A percentile compares a stretch with the other conserved stretches of the same genome.
phyloP scores from a whole-genome alignment of 768 basidiomycete genomes.

The Leccinum uliginosum region DNA sequence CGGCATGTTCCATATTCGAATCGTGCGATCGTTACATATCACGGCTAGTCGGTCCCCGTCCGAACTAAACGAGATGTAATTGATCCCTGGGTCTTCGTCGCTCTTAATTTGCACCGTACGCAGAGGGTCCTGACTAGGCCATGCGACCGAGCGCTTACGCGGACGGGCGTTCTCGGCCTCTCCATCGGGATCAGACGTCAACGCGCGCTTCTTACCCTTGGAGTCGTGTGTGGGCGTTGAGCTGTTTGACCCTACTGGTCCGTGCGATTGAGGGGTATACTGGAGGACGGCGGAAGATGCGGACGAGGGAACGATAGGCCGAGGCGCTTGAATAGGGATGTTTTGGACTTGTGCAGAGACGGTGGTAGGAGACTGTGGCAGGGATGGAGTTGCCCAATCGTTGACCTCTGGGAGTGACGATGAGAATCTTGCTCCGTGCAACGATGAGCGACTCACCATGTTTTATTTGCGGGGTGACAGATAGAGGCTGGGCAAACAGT shows the following conservation, averaged over 20 bases:
- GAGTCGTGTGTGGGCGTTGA: constrained; percentile 27
- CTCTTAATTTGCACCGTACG: constrained; percentile 39
- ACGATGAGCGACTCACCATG: constrained; percentile 19
- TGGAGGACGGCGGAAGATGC: constrained; percentile 33
- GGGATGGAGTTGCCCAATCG: constrained; percentile 22
- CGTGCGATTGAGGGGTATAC: constrained; percentile 20
- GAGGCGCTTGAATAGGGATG: constrained; percentile 28
- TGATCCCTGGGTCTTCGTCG: constrained; percentile 44
- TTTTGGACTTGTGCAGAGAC: constrained; percentile 11
- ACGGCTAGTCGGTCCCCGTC: constrained; percentile 56
- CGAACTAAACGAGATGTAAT: constrained; percentile 45
- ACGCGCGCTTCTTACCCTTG: constrained; percentile 39
- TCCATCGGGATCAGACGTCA: constrained; percentile 20
- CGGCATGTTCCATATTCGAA: constrained; percentile 59
- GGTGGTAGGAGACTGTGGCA: constrained; percentile 15
- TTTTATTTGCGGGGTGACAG: constrained; percentile 26
- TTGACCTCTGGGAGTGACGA: constrained; percentile 13
- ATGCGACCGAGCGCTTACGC: constrained; percentile 36
- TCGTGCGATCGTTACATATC: constrained; percentile 55
- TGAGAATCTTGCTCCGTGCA: neutral
- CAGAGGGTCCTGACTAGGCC: constrained; percentile 45
- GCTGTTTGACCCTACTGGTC: constrained; percentile 10
- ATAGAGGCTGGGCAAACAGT: constrained; percentile 14
- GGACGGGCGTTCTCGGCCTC: constrained; percentile 28
- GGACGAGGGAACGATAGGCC: constrained; percentile 25